Evolutionary conservation across 257 asterid species (phyloP).

Genomic region (Salvia rosmarinus): DNA sequence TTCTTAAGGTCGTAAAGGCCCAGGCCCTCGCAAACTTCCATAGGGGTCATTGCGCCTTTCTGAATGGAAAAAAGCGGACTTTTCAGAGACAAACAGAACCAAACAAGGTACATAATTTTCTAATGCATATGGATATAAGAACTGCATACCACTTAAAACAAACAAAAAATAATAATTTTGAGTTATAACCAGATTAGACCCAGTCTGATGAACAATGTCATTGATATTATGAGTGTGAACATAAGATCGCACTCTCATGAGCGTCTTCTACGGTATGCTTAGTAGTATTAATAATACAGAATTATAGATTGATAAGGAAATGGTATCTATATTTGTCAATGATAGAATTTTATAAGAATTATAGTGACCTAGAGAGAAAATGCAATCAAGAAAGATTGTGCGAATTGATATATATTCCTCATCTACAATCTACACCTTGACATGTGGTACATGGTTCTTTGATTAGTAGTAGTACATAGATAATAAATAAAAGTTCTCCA

Average conservation of each 20-base stretch:
- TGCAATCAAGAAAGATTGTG: neutral
- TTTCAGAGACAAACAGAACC: conserved; percentile 7
- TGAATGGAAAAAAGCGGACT: conserved; percentile 38
- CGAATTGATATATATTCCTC: neutral
- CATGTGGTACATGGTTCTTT: neutral
- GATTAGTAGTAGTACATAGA: neutral
- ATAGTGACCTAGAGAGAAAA: neutral
- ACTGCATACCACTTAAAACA: neutral
- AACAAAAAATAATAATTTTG: too few species aligned
- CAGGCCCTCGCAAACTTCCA: conserved; percentile 91
- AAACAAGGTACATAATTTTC: neutral
- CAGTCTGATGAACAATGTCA: too few species aligned
- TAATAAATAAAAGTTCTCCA: neutral
- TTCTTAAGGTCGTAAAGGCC: conserved; percentile 84
- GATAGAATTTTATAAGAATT: neutral
- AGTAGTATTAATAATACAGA: neutral
- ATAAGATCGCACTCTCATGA: too few species aligned
- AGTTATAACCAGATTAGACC: too few species aligned
- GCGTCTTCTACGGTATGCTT: neutral
- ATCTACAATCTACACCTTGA: neutral
- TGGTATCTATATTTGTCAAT: neutral
- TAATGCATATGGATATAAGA: neutral
- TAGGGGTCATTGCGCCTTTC: conserved; percentile 96
- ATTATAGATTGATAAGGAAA: neutral
- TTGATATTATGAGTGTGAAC: too few species aligned